Conservation (phyloP, 75 land plant genomes). For the Pinus tabuliformis region DNA sequence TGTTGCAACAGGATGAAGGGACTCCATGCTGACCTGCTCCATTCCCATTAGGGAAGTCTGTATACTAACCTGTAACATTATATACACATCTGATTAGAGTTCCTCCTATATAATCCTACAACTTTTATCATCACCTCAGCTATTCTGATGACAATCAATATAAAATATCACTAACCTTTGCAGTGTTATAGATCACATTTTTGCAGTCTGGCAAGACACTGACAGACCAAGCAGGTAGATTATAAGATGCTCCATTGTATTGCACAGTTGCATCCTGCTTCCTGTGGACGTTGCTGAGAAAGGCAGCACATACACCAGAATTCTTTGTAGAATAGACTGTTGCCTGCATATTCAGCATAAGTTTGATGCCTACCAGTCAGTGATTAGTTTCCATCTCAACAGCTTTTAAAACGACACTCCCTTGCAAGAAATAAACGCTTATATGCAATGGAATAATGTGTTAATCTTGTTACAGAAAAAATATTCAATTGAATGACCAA, state of each 20-base stretch:
- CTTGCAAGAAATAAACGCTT: no score
- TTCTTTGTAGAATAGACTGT: slow-evolving; percentile 10
- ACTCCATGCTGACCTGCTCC: background rate
- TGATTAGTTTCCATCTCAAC: no score
- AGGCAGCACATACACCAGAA: slow-evolving; percentile 37
- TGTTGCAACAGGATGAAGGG: background rate
- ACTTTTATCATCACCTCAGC: background rate
- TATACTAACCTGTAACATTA: slow-evolving; percentile 18
- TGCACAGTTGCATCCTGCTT: slow-evolving; percentile 17
- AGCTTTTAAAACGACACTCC: no score
- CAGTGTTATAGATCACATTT: slow-evolving; percentile 43
- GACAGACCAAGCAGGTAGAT: slow-evolving; percentile 51
- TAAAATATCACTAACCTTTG: slow-evolving; percentile 24
- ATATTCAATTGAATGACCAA: background rate
- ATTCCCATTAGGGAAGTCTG: slow-evolving; percentile 22
- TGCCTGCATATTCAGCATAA: slow-evolving; percentile 16
- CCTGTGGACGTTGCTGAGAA: slow-evolving; percentile 26
- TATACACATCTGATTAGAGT: background rate
- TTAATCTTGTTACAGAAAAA: no score
- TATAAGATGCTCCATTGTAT: slow-evolving; percentile 25
- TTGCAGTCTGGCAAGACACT: slow-evolving; percentile 47
- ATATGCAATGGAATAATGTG: no score
- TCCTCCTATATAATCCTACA: background rate
- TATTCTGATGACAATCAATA: background rate
- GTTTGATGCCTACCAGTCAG: no score